A percentile compares a stretch with the other conserved stretches of the same genome.
Conservation (phyloP, 129 eudicot genomes). For the Tanacetum coccineum region DNA sequence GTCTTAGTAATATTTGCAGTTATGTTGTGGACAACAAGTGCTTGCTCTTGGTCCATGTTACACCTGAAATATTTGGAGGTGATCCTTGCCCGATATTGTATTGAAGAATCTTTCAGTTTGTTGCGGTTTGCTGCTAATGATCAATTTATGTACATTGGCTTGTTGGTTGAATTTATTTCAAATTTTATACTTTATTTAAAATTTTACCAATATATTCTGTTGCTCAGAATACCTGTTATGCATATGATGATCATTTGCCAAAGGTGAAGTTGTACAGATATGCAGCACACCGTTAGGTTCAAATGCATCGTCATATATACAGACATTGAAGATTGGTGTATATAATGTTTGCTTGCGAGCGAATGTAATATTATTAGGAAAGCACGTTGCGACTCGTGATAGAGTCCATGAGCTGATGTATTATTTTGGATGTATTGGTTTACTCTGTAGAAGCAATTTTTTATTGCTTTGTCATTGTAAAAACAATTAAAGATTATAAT, state of each 20-base stretch:
- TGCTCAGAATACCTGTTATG: conserved; percentile 1
- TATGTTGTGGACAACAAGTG: neutral
- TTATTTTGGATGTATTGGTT: conserved; percentile 16
- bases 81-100: neutral
- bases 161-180: conserved; percentile 5
- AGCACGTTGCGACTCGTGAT: conserved; percentile 44
- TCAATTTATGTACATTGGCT: too few relatives aligned
- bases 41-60: neutral
- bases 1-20: neutral
- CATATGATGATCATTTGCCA: conserved; percentile 32
- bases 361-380: conserved; percentile 16
- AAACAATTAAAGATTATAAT: conserved; percentile 22
- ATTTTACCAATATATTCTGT: conserved; percentile 5
- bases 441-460: conserved; percentile 20
- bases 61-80: neutral
- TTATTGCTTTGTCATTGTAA: conserved; percentile 27
- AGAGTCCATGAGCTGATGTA: conserved; percentile 44
- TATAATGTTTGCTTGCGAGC: conserved; percentile 25
- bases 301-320: conserved; percentile 35
- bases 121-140: neutral
- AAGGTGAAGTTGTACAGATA: conserved; percentile 77
- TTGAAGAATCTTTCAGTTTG: neutral
- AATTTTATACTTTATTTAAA: conserved; percentile 12
- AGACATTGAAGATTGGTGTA: conserved; percentile 37
- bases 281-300: conserved; percentile 57